phyloP scores from a whole-genome alignment of 2,329 filamentous ascomycete species.

The Fusarium ramigenum region DNA sequence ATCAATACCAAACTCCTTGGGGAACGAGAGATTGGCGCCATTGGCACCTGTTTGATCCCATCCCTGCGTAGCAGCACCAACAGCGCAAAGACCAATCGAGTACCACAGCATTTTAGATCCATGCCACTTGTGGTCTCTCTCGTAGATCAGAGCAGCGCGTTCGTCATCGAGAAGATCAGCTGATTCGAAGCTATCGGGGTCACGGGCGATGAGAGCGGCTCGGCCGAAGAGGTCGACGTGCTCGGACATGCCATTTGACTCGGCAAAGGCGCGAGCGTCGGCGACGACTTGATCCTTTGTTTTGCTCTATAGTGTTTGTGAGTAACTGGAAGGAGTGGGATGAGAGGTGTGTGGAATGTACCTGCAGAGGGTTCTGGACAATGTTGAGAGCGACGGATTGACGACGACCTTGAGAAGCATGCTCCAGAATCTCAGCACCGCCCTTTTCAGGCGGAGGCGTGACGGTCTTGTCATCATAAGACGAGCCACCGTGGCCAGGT shows the following conservation, averaged over 20 bases:
- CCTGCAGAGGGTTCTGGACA: slow-evolving; percentile 13
- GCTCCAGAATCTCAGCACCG: slow-evolving; percentile 9
- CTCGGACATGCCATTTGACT: slow-evolving; percentile 20
- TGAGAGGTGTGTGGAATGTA: no score
- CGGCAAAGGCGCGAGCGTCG: slow-evolving; percentile 10
- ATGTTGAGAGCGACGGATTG: slow-evolving; percentile 13
- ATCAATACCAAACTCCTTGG: slow-evolving; percentile 53
- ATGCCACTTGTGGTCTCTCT: slow-evolving; percentile 72
- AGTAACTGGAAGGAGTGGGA: no score
- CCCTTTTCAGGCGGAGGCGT: slow-evolving; percentile 6
- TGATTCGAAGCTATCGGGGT: neutral
- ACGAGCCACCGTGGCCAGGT: neutral
- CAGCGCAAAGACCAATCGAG: slow-evolving; percentile 73
- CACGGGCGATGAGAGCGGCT: slow-evolving; percentile 17
- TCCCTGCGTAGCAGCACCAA: slow-evolving; percentile 73
- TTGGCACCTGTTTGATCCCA: slow-evolving; percentile 73
- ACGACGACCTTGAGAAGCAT: slow-evolving; percentile 5
- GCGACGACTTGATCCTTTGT: neutral
- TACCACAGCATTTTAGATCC: slow-evolving; percentile 70
- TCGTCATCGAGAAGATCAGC: slow-evolving; percentile 29
- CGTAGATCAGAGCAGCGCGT: slow-evolving; percentile 62
- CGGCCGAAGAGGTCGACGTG: slow-evolving; percentile 16
- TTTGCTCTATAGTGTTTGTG: neutral
- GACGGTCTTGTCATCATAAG: slow-evolving; percentile 12
- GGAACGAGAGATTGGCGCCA: slow-evolving; percentile 70